Evolutionary conservation across 2,329 filamentous ascomycete genomes (phyloP).

Genomic region (Amauroascus verrucosus): DNA sequence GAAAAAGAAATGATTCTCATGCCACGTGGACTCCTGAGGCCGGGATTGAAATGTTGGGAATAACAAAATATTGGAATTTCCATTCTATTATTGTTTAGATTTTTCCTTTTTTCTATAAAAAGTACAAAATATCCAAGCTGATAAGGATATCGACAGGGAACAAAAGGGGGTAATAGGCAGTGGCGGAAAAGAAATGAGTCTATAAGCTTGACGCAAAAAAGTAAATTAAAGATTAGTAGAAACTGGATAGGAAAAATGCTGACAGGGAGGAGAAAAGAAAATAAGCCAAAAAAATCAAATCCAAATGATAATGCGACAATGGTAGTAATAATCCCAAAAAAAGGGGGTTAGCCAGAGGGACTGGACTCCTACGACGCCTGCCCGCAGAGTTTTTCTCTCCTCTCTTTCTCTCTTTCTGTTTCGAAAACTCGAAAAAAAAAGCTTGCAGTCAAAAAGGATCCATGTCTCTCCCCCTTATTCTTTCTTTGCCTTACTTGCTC

Average conservation of each 20-base stretch:
- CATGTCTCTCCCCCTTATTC: conserved; percentile 1
- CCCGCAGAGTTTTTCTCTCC: not conserved
- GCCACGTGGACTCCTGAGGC: conserved; percentile 2
- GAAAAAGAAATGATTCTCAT: not conserved
- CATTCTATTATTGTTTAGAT: not conserved
- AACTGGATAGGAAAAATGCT: not conserved
- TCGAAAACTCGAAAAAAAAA: not conserved
- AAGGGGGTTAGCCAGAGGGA: not conserved
- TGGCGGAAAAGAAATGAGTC: no score
- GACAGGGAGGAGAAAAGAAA: not conserved
- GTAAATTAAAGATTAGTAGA: not conserved
- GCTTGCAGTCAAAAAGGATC: not conserved
- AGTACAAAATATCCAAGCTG: no score
- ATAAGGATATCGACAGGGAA: not conserved
- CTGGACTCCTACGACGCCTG: not conserved
- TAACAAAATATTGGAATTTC: not conserved
- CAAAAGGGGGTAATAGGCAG: not conserved
- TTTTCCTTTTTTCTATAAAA: not conserved
- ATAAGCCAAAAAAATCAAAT: not conserved
- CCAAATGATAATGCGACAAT: not conserved
- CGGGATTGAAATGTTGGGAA: not conserved
- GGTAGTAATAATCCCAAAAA: not conserved
- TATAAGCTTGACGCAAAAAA: not conserved
- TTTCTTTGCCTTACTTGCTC: conserved; percentile 16
- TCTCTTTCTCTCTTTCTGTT: not conserved